Evolutionary conservation across 352 stramenopile species (phyloP).

Genomic region (Phytopythium boreale): DNA sequence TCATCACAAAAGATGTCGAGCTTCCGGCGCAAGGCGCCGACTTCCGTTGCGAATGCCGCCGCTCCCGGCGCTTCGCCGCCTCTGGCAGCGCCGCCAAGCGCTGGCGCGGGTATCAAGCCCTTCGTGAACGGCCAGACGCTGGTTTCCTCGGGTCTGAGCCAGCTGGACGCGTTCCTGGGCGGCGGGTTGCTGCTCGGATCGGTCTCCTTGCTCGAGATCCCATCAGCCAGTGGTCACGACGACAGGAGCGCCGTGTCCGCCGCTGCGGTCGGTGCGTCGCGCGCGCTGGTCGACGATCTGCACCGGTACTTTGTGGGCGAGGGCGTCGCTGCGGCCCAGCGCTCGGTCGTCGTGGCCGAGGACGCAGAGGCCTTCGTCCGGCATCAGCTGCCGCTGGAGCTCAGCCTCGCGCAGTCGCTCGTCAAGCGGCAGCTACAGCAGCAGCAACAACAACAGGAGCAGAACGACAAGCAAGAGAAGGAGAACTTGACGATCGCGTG

Average conservation of each 20-base stretch:
- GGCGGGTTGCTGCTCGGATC: constrained; percentile 53
- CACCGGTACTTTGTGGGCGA: constrained; percentile 67
- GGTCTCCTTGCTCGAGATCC: constrained; percentile 44
- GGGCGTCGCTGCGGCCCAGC: constrained; percentile 43
- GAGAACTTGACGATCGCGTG: constrained; percentile 58
- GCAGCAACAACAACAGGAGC: constrained; percentile 1
- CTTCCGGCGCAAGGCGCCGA: constrained; percentile 34
- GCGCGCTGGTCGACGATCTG: constrained; percentile 41
- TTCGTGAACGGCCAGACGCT: constrained; percentile 71
- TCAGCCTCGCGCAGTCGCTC: constrained; percentile 65
- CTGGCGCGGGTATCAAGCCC: constrained; percentile 46
- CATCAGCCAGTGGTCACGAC: constrained; percentile 10
- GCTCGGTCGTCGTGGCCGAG: constrained; percentile 29
- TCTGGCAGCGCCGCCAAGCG: neutral
- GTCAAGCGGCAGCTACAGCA: constrained; percentile 50
- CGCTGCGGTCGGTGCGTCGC: constrained; percentile 12
- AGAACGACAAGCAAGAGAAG: constrained; percentile 12
- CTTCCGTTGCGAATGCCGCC: neutral
- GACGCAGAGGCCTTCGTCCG: constrained; percentile 35
- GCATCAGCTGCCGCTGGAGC: constrained; percentile 48
- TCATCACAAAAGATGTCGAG: constrained; percentile 24
- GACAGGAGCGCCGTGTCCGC: neutral
- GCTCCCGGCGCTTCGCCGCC: neutral
- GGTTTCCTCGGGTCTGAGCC: constrained; percentile 43
- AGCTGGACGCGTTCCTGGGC: constrained; percentile 54